Evolutionary conservation across 2,329 filamentous ascomycete genomes (phyloP), one percentile per base, ranked within the genome.

Genomic region (Calonectria pauciramosa): DNA sequence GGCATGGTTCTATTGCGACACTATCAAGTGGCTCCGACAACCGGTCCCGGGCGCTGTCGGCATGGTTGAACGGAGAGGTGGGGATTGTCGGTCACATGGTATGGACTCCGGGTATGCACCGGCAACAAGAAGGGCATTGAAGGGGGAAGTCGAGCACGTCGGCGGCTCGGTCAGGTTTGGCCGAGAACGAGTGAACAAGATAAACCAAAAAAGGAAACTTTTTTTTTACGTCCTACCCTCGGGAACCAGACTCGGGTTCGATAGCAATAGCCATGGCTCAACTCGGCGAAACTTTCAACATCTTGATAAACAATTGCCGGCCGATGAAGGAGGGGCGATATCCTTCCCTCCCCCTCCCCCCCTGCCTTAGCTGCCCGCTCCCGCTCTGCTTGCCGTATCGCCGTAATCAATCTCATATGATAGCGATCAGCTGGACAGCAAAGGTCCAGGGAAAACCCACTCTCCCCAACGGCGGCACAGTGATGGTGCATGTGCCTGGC

Each of bases 391-490:
- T 60, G 16, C 70, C 64, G 64, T 10, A 20, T 26, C 32, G 36
- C 59, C 75, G 79, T 80, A 76, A 76, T 80, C 79, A 76, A 80
- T 80, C 79, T 80, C 69, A 80, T 63, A 63, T 80, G 78, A 80
- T 80, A 56, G 32, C 73, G 77, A 80, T 80, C 77, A 76, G 64
- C 70, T 64, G 74, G 68, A 66, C 68, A 63, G 51, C 68, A 71
- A 34, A 44, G 20, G 28, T 44, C 65, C 65, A 30, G 34, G 20
- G 44, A n/a, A 63, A 65, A 49, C 60, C 60, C 60, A 44, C 38
- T 34, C 23, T 54, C 20, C 28, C 30, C 60, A 65, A 65, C 60
- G 60, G 41, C 38, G 1, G n/a, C 32, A n/a, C 28, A 38, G n/a
- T 18, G 34, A n/a, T 23, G n/a, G 56, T 41, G 56, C 56, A 60